phyloP scores from a whole-genome alignment of 148 eudicot species.

The Cornus controversa region DNA sequence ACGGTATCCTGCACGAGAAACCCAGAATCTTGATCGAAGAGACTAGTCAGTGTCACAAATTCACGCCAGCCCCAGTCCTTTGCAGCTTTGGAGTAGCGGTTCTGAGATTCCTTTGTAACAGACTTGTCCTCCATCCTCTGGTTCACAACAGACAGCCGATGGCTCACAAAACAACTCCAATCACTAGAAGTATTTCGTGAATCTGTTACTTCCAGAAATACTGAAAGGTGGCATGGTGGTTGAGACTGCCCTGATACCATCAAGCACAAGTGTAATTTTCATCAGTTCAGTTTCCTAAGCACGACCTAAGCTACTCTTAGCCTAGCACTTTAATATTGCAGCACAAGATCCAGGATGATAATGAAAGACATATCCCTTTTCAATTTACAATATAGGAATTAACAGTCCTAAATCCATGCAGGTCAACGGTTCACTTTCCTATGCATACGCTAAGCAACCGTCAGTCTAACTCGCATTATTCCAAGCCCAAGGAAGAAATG shows the following conservation, averaged over 20 bases:
- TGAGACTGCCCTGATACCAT: slow-evolving; percentile 98
- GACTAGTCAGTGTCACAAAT: slow-evolving; percentile 93
- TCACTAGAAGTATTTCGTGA: slow-evolving; percentile 86
- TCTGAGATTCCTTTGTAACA: slow-evolving; percentile 95
- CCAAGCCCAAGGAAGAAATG: neutral
- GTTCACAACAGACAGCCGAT: slow-evolving; percentile 83
- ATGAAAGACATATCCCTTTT: neutral
- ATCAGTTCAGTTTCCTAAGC: slow-evolving; percentile 23
- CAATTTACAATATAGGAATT: neutral
- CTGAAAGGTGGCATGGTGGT: slow-evolving; percentile 98
- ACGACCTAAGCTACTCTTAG: neutral
- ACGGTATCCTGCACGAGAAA: slow-evolving; percentile 91
- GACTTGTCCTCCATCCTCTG: slow-evolving; percentile 93
- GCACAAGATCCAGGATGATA: slow-evolving; percentile 2
- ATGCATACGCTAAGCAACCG: neutral
- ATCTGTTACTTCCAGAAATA: slow-evolving; percentile 97
- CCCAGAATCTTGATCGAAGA: slow-evolving; percentile 98
- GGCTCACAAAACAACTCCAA: slow-evolving; percentile 99
- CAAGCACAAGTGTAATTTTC: slow-evolving; percentile 33
- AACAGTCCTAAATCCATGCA: neutral
- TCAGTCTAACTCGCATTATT: neutral
- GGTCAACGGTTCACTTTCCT: neutral
- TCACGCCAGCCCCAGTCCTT: slow-evolving; percentile 99
- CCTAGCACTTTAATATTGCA: neutral
- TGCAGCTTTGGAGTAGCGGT: slow-evolving; percentile 98